Base-by-base conservation (phyloP, 163 green algal genomes). In the Chlorella variabilis region DNA sequence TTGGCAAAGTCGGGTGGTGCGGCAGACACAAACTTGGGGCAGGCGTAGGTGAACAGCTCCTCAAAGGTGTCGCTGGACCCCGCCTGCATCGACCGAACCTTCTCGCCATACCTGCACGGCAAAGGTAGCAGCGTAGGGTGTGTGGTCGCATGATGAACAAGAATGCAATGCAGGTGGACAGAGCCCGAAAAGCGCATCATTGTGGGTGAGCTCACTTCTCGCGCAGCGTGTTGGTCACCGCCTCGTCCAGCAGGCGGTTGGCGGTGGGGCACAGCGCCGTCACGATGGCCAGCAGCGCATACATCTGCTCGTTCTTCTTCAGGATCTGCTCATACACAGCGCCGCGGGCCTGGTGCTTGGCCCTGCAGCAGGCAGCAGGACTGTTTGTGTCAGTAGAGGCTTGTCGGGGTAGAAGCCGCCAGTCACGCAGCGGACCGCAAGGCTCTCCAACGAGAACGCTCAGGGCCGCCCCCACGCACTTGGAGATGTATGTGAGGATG, bases 221-320 rank as follows among this genome's bases (percentile, higher is more conserved):
- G 29, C 94, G 91, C 81, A 99, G 91, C 39, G 82, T 71, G 67
- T 91, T 95, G 54, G 89, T 65, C 15, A 97, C 89, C 2, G 54
- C 77, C 71, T 97, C 94, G 49, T 97, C 93, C 48, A 96, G 49
- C 45, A 88, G 36, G 3, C 88, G 79, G 34, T 82, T 56, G 45
- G 83, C 81, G 41, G 87, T 81, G 0, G 95, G 94, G 89, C 95
- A 98, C 54, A 99, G 86, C 11, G 95, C 89, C 42, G 94, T 78
- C 11, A 83, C 88, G 49, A 98, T 89, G 11, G 96, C 95, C 62
- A 99, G 91, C 83, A 99, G 88, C 42, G 94, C 91, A 86, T 97
- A 97, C 91, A 99, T 96, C 91, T 98, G 93, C 92, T 99, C 97
- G 77, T 98, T 98, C 89, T 98, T 98, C 88, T 98, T 98, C 71